Conservation (phyloP, 2,329 filamentous ascomycete genomes). For the Epicoccum sorghinum region DNA sequence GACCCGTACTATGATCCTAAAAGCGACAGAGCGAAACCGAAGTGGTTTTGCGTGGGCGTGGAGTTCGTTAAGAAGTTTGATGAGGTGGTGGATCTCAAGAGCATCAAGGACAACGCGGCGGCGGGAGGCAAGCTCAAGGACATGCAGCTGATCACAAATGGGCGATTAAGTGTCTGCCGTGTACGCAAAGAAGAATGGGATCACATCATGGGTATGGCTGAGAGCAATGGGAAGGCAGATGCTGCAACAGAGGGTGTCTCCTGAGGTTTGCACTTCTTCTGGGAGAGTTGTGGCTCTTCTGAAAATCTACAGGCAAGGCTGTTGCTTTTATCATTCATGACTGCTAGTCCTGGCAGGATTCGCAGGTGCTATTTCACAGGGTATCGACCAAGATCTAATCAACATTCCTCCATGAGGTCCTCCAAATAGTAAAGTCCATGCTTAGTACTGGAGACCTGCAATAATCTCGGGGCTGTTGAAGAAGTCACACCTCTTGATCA, state of each 20-base stretch:
- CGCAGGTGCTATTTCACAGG: too few relatives aligned
- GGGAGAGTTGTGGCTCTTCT: too few relatives aligned
- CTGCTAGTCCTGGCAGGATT: too few relatives aligned
- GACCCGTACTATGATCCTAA: conserved; percentile 85
- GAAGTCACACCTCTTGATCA: conserved; percentile 56
- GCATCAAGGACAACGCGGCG: conserved; percentile 68
- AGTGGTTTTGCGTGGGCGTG: conserved; percentile 91
- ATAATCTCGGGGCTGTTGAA: conserved; percentile 55
- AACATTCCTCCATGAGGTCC: too few relatives aligned
- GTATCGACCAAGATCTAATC: too few relatives aligned
- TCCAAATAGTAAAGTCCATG: not conserved
- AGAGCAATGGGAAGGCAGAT: conserved; percentile 12
- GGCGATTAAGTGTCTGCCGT: conserved; percentile 79
- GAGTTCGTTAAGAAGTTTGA: conserved; percentile 83
- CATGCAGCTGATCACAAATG: conserved; percentile 84
- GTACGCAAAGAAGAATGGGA: conserved; percentile 71
- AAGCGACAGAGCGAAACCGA: conserved; percentile 70
- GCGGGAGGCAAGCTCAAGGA: conserved; percentile 65
- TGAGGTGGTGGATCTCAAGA: conserved; percentile 70
- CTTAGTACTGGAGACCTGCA: conserved; percentile 43
- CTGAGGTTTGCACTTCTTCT: not conserved
- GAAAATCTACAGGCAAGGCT: too few relatives aligned
- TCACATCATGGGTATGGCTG: conserved; percentile 62
- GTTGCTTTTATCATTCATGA: too few relatives aligned
- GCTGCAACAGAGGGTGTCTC: not conserved